Conservation (phyloP, 345 rosid species). For the Populus nigra region DNA sequence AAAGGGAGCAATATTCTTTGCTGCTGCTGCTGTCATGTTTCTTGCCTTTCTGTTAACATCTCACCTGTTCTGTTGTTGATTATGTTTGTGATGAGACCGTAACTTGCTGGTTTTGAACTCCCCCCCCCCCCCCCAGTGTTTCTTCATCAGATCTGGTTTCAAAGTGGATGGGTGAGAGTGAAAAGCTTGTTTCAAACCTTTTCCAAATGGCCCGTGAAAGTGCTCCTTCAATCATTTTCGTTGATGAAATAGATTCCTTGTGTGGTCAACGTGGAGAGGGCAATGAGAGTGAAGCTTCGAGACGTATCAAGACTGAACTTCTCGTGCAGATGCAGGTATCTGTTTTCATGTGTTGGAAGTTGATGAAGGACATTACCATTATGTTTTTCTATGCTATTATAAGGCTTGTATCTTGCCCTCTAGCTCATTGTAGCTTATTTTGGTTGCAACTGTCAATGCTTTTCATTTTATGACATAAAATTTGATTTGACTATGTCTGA, state of each 20-base stretch:
- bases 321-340: slow-evolving; percentile 98
- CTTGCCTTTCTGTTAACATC: neutral
- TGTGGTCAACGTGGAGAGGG: slow-evolving; percentile 96
- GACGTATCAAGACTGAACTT: slow-evolving; percentile 95
- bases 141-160: slow-evolving; percentile 96
- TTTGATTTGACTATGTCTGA: neutral
- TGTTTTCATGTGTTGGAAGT: neutral
- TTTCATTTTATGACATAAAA: neutral
- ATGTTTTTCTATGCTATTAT: neutral
- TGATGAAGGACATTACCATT: neutral
- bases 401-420: neutral
- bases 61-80: neutral
- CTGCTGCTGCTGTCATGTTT: neutral
- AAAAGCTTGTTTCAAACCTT: slow-evolving; percentile 87
- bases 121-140: slow-evolving; percentile 39
- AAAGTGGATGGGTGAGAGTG: slow-evolving; percentile 99
- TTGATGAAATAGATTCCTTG: slow-evolving; percentile 92
- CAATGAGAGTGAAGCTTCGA: slow-evolving; percentile 93
- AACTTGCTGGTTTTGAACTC: neutral
- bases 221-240: slow-evolving; percentile 86
- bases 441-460: neutral
- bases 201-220: slow-evolving; percentile 95
- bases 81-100: neutral
- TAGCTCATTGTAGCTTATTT: neutral
- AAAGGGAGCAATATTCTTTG: neutral